Base-by-base conservation (phyloP, 2,329 filamentous ascomycete genomes). In the Verticillium zaregamsianum region DNA sequence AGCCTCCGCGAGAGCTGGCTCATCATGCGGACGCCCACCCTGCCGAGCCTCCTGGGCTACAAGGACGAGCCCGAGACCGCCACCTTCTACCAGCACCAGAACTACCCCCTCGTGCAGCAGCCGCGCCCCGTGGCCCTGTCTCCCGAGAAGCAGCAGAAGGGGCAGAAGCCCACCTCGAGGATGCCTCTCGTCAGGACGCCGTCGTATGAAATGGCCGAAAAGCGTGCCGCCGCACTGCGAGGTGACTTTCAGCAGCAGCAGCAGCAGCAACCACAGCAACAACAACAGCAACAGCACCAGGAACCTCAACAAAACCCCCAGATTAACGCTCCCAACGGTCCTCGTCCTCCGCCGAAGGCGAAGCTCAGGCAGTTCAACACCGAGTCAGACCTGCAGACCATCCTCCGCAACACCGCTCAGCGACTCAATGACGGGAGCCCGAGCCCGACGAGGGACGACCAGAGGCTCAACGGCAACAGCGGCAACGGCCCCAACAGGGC, bases 371-470 rank as follows among this genome's bases (percentile, higher is more conserved):
- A 73, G 25, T 68, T 68, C 58, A 74, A 71, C 40, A 76, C 81
- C 0, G 83, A 85, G 64, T 76, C 78, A 12, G 82, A 82, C 1
- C 69, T 86, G 31, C 74, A 78, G 1, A 74, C 80, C 63, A 86
- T 86, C 32, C 72, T 86, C 35, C 76, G 76, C 54, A 81, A 77
- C 37, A 86, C 83, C 1, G 84, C 85, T 31, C 74, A 80, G 71
- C 74, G 83, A 11, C 74, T 86, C 15, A 73, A 77, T 23, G 75
- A 79, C 3, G 78, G 77, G 3, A 68, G 61, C 11, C 65, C 66
- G n/a, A 71, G 69, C 17, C 59, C 59, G 2, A 37, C 31, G 15
- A 32, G 40, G 7, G 25, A 61, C n/a, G 45, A 49, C 20, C 45
- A 23, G 59, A 28, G 59, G 12, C 28, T 58, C n/a, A 55, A 60